These are phyloP conservation scores for Leishmania arabica DNA, from an alignment of 208 protist genomes.

Conservation along the genomic window DNA sequence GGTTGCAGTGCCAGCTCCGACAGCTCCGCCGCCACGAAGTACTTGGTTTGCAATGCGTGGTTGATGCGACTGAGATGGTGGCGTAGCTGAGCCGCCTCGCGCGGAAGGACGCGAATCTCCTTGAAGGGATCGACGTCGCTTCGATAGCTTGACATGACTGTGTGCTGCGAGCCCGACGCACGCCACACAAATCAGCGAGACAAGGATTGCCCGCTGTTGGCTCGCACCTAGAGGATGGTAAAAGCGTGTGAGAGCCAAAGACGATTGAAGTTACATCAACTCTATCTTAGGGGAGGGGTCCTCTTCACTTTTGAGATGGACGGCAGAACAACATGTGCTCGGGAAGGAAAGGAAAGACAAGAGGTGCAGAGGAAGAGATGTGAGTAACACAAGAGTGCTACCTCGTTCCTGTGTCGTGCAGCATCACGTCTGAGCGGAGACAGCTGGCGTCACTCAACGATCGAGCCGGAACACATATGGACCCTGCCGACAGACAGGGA, in stretches of 20 bases:
- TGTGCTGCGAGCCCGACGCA: not conserved
- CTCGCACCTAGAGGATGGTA: not conserved
- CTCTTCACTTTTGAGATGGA: not conserved
- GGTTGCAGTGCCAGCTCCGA: constrained; percentile 72
- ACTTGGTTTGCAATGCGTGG: constrained; percentile 72
- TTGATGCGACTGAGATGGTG: constrained; percentile 73
- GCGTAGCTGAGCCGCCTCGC: constrained; percentile 51
- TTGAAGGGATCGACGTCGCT: constrained; percentile 67
- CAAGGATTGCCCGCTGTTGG: not conserved
- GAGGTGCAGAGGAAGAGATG: not conserved
- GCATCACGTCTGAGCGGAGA: not conserved
- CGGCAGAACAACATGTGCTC: not conserved
- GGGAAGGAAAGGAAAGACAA: not conserved
- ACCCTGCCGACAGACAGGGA: not conserved
- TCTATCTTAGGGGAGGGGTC: not conserved
- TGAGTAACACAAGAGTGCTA: not conserved
- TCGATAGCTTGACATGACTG: constrained; percentile 29
- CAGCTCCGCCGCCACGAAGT: constrained; percentile 58
- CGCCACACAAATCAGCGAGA: not conserved
- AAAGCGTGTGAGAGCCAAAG: not conserved
- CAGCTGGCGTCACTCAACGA: not conserved
- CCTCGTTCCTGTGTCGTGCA: not conserved
- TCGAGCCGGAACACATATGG: not conserved
- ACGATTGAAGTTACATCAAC: not conserved
- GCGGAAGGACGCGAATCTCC: constrained; percentile 63